Evolutionary conservation across 768 basidiomycete species (phyloP), one percentile per base, ranked within the genome.

Genomic region (Russula lepida): DNA sequence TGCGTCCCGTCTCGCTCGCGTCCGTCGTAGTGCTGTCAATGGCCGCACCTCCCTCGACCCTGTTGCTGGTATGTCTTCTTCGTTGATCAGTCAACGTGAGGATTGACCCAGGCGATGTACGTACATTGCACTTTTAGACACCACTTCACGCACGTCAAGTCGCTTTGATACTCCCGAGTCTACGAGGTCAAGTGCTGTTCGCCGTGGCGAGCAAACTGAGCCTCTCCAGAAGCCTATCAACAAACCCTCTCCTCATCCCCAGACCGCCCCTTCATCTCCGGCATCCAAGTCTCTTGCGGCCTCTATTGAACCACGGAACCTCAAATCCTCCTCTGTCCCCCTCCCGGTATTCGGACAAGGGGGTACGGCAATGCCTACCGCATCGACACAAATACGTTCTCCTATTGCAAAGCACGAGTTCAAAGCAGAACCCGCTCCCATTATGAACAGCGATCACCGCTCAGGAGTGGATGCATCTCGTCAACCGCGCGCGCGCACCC

Each of bases 311-410:
- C 85, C 86, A 68, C 82, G 81, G 13, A 75, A 72, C 15, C 74
- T 73, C n/a, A 70, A 73, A 56, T 76, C 76, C 33, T 65, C 73
- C 28, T 66, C 68, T 54, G 71, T 78, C 4, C 81, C 86, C 17
- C 89, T 91, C 73, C 89, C 89, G 2, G 70, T 90, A 49, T 91
- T 91, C 69, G 89, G 89, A 19, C 79, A 78, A 58, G 84, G 85
- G 17, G 86, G 86, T 21, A 74, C 89, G 52, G 89, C 88, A 21
- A 30, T 19, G 6, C 51, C 66, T 37, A 56, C 58, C 15, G 47
- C 64, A 32, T 30, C 60, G 9, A 5, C 35, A 28, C 44, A 17
- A 41, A 63, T 54, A 12, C 57, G 55, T 44, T 64, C 59, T 53
- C 60, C 67, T 2, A 32, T 60, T 28, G 58, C 64, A 17, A 48